These are phyloP conservation scores for Hymenotorrendiella dingleyae DNA, from an alignment of 2,329 filamentous ascomycete genomes.

Conservation along the genomic window DNA sequence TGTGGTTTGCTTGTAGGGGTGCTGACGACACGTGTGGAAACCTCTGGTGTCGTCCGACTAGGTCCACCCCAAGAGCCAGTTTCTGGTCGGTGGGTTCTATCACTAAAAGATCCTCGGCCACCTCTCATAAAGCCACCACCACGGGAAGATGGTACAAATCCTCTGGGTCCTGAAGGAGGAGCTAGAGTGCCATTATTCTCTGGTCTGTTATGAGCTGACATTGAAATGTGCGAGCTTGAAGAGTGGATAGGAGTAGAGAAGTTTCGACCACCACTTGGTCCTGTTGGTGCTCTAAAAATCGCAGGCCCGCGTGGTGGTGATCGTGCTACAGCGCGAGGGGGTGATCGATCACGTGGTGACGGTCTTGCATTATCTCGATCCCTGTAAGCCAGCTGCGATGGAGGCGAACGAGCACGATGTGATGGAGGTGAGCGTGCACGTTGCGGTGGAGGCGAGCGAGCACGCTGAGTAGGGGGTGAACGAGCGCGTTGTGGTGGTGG, in stretches of 20 bases:
- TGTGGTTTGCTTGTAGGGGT: conserved; percentile 19
- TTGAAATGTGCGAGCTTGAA: conserved; percentile 13
- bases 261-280: conserved; percentile 27
- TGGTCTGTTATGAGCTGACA: conserved; percentile 17
- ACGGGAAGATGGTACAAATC: conserved; percentile 24
- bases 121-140: conserved; percentile 25
- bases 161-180: conserved; percentile 32
- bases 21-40: conserved; percentile 12
- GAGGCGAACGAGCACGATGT: background rate
- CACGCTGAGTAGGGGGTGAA: conserved; percentile 9
- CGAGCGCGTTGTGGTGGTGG: conserved; percentile 10
- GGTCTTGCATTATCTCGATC: conserved; percentile 27
- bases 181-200: conserved; percentile 17
- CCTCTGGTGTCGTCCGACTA: conserved; percentile 18
- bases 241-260: conserved; percentile 23
- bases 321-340: conserved; percentile 21
- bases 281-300: conserved; percentile 28
- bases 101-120: conserved; percentile 27
- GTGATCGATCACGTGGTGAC: conserved; percentile 28
- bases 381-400: conserved; percentile 19
- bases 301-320: conserved; percentile 31
- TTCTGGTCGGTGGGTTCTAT: conserved; percentile 25
- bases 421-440: background rate
- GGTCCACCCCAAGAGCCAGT: conserved; percentile 24
- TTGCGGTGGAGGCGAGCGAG: conserved; percentile 3